phyloP scores from a whole-genome alignment of 805 yeast genomes.

The Candida nonsorbophila region DNA sequence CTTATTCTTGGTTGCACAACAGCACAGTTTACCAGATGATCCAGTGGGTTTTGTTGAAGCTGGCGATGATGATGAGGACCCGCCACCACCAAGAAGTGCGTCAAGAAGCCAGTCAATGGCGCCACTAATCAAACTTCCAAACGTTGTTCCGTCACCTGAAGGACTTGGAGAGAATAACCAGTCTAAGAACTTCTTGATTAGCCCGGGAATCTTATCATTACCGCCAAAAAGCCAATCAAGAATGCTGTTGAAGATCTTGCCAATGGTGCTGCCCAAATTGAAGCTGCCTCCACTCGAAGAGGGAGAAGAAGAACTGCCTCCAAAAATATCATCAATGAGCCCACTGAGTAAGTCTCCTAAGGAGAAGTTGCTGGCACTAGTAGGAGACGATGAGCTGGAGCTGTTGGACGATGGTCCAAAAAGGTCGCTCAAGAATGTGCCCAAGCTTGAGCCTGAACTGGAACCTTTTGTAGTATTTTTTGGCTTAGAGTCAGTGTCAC shows the following conservation, averaged over 20 bases:
- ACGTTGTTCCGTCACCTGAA: constrained; percentile 3
- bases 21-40: constrained; percentile 4
- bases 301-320: constrained; percentile 5
- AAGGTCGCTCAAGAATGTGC: constrained; percentile 7
- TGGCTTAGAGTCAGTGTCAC: not conserved
- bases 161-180: constrained; percentile 6
- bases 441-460: constrained; percentile 4
- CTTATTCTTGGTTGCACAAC: constrained; percentile 7
- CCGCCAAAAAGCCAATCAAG: constrained; percentile 1
- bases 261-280: constrained; percentile 1
- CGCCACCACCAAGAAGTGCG: constrained; percentile 15
- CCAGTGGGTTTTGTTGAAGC: constrained; percentile 5
- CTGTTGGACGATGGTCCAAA: constrained; percentile 7
- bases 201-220: not conserved
- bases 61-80: constrained; percentile 8
- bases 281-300: constrained; percentile 3
- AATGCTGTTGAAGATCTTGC: not conserved
- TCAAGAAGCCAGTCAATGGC: constrained; percentile 13
- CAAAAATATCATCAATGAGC: constrained; percentile 11
- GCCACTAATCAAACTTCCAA: constrained; percentile 6
- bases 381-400: constrained; percentile 1
- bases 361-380: constrained; percentile 8
- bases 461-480: too few species aligned
- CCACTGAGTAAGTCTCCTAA: constrained; percentile 9
- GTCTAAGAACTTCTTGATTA: constrained; percentile 6